phyloP scores from a whole-genome alignment of 129 eudicot species.

The Artemisia argyi region DNA sequence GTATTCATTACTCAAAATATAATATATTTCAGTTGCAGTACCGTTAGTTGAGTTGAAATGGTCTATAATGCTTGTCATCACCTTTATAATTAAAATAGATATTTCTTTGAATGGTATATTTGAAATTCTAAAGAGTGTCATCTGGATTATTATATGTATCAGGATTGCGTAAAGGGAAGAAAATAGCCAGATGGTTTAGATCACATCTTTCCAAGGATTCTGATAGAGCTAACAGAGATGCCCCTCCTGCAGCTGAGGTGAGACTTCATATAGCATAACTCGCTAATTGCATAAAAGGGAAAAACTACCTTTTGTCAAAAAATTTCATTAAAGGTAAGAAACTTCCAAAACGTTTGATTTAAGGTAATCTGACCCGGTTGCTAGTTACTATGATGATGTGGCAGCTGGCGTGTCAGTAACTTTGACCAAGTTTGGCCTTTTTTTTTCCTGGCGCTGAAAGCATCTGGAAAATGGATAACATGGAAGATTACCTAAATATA shows the following conservation, averaged over 20 bases:
- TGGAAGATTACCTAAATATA: too few relatives aligned
- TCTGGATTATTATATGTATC: conserved; percentile 31
- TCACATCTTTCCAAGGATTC: conserved; percentile 65
- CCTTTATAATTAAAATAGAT: conserved; percentile 7
- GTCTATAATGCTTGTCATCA: neutral
- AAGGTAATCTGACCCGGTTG: too few relatives aligned
- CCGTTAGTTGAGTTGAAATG: conserved; percentile 8
- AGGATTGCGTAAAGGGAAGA: conserved; percentile 73
- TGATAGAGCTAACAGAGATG: conserved; percentile 42
- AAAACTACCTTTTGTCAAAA: too few relatives aligned
- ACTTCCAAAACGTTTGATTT: too few relatives aligned
- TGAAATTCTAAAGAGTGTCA: conserved; percentile 12
- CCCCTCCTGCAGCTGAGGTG: conserved; percentile 50
- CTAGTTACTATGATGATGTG: too few relatives aligned
- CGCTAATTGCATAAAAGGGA: too few relatives aligned
- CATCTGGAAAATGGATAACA: too few relatives aligned
- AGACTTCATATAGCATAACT: conserved; percentile 28
- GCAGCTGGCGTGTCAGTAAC: too few relatives aligned
- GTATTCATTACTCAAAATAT: conserved; percentile 2
- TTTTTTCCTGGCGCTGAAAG: too few relatives aligned
- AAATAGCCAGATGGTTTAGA: conserved; percentile 66
- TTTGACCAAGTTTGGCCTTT: too few relatives aligned
- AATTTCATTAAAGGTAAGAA: too few relatives aligned
- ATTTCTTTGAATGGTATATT: neutral
- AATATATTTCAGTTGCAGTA: conserved; percentile 12